phyloP scores from a whole-genome alignment of 148 eudicot genomes.

The Tetragonia tetragonoides region DNA sequence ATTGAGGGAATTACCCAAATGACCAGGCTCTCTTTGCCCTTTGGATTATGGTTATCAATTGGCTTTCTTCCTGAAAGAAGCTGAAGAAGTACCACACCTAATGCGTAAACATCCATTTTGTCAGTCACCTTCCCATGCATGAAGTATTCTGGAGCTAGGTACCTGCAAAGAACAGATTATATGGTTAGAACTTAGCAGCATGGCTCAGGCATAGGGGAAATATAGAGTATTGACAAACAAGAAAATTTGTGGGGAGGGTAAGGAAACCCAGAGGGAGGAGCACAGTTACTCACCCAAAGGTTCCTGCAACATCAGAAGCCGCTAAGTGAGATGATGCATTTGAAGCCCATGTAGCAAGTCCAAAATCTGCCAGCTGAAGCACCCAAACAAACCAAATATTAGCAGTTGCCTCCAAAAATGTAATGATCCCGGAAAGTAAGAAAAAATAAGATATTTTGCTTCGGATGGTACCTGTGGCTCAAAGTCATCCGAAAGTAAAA shows the following conservation, averaged over 20 bases:
- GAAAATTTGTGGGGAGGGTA: neutral
- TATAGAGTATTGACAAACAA: neutral
- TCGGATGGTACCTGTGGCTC: constrained; percentile 70
- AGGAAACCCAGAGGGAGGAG: neutral
- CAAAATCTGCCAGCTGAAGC: constrained; percentile 88
- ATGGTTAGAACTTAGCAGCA: neutral
- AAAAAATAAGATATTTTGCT: neutral
- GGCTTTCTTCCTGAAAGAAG: constrained; percentile 54
- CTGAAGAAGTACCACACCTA: constrained; percentile 59
- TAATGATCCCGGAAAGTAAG: constrained; percentile 1
- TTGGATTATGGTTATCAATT: constrained; percentile 41
- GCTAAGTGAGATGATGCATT: constrained; percentile 46
- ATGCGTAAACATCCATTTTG: constrained; percentile 50
- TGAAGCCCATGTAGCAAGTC: constrained; percentile 82
- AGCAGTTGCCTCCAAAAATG: constrained; percentile 6
- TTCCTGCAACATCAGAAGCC: constrained; percentile 85
- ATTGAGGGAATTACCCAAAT: constrained; percentile 40
- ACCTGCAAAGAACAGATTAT: constrained; percentile 27
- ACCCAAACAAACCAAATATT: neutral
- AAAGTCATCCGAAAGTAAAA: constrained; percentile 70
- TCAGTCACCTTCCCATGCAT: constrained; percentile 57
- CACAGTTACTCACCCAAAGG: constrained; percentile 67
- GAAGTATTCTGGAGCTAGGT: constrained; percentile 60
- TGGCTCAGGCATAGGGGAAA: neutral
- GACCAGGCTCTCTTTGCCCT: constrained; percentile 54